A percentile compares a stretch with the other conserved stretches of the same genome.
phyloP scores from a whole-genome alignment of 495 filamentous ascomycete species.

The Aspergillus carlsbadensis region DNA sequence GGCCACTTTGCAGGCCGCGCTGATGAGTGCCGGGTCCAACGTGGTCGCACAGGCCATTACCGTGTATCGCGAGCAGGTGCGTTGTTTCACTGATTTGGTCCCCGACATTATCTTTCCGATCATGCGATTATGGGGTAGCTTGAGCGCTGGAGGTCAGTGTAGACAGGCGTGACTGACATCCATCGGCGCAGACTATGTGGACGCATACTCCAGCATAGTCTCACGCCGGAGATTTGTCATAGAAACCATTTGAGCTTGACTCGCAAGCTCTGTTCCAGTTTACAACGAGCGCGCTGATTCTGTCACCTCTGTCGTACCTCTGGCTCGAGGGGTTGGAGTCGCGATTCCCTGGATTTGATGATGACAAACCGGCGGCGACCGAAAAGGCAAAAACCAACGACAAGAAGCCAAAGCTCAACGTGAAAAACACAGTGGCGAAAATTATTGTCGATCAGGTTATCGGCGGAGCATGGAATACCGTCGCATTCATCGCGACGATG shows the following conservation, averaged over 20 bases:
- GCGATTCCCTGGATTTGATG: conserved; percentile 43
- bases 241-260: conserved; percentile 48
- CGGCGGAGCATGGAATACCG: conserved; percentile 71
- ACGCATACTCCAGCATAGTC: too few relatives aligned
- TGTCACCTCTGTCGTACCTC: conserved; percentile 73
- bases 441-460: conserved; percentile 75
- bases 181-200: too few relatives aligned
- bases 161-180: too few relatives aligned
- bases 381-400: conserved; percentile 3
- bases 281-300: conserved; percentile 65
- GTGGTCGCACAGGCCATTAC: conserved; percentile 71
- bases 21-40: conserved; percentile 71
- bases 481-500: conserved; percentile 61
- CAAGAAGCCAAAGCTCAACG: conserved; percentile 47
- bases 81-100: background rate
- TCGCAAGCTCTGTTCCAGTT: conserved; percentile 67
- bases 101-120: background rate
- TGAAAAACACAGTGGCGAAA: conserved; percentile 71
- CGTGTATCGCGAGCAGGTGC: conserved; percentile 60
- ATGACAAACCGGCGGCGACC: background rate
- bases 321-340: conserved; percentile 65
- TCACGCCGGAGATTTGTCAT: background rate
- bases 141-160: background rate
- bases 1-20: conserved; percentile 63
- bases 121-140: background rate